These are phyloP conservation scores for Lunularia cruciata DNA, from an alignment of 225 moss, liverwort and hornwort genomes.

Conservation along the genomic window DNA sequence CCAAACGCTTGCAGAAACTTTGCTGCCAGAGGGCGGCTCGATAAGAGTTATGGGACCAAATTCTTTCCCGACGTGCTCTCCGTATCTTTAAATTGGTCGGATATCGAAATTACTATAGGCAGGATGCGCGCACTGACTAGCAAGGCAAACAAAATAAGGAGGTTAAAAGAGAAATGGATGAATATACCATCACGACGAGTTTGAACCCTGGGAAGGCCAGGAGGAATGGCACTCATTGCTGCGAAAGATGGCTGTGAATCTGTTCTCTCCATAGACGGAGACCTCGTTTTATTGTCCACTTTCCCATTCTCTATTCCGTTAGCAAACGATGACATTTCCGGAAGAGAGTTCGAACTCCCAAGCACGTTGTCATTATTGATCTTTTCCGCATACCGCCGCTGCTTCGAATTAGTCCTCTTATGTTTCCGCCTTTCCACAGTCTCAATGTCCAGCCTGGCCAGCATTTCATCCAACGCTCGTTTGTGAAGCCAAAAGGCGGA, in stretches of 20 bases:
- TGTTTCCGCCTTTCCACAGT: slow-evolving; percentile 41
- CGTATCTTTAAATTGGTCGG: no score
- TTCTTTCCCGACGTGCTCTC: no score
- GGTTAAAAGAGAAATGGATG: no score
- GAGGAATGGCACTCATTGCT: slow-evolving; percentile 49
- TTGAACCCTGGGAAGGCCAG: slow-evolving; percentile 71
- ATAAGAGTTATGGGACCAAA: no score
- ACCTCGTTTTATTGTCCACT: slow-evolving; percentile 24
- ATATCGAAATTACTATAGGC: no score
- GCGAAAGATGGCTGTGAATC: slow-evolving; percentile 44
- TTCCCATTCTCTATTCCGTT: slow-evolving; percentile 45
- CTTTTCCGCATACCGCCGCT: slow-evolving; percentile 27
- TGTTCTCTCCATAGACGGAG: slow-evolving; percentile 32
- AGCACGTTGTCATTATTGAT: slow-evolving; percentile 21
- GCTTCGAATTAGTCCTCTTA: slow-evolving; percentile 19
- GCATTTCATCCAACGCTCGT: slow-evolving; percentile 63
- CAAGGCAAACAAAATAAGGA: no score
- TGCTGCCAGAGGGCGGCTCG: no score
- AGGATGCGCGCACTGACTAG: no score
- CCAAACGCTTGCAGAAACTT: no score
- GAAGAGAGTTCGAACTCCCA: slow-evolving; percentile 40
- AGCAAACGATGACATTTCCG: slow-evolving; percentile 42
- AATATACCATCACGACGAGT: slow-evolving; percentile 55
- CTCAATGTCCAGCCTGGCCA: slow-evolving; percentile 53
- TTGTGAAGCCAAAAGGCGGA: slow-evolving; percentile 72